Evolutionary conservation across 1,284 basidiomycete genomes (phyloP), one percentile per base, ranked within the genome.

Genomic region (Nidula niveotomentosa): DNA sequence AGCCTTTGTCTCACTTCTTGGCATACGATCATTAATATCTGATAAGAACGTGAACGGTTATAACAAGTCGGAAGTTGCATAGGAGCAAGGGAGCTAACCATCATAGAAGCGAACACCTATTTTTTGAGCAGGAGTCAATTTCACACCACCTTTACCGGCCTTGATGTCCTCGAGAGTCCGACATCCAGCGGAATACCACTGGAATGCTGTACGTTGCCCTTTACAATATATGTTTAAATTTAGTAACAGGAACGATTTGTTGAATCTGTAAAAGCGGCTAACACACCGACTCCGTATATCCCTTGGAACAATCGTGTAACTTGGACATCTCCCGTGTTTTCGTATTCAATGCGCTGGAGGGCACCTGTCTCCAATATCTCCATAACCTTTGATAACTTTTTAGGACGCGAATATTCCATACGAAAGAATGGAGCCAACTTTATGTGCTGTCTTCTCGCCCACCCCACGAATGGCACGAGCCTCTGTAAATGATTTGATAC

Each of bases 1-100:
- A 37, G 76, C 77, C 35, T 76, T 77, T 1, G 90, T 92, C 70
- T 97, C 94, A 33, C 75, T 77, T 17, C 94, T 80, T 1, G 93
- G 91, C 78, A 97, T 97, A n/a, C 93, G 79, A 46, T 77, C 69
- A 61, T 91, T 85, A 56, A 91, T 83, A 66, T 93, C 91, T 88
- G 52, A 47, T 47, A 47, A 41, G 17, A 41, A 6, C 13, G 4
- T 5, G 30, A 5, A 30, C 4, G 30, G 30, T 30, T 30, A 30
- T 30, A 30, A 30, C 2, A 30, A 30, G 30, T 30, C 30, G 4
- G 30, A 30, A 30, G 30, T 5, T 30, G 4, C 6, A 30, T 30
- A 30, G 30, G 4, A 30, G 30, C 30, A 5, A 30, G 30, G 6
- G 30, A 30, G 30, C 30, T 30, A 30, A 86, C 90, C 93, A 57